These are phyloP conservation scores for Rhizopus microsporus DNA, from an alignment of 371 early-diverging fungal genomes.

Conservation along the genomic window DNA sequence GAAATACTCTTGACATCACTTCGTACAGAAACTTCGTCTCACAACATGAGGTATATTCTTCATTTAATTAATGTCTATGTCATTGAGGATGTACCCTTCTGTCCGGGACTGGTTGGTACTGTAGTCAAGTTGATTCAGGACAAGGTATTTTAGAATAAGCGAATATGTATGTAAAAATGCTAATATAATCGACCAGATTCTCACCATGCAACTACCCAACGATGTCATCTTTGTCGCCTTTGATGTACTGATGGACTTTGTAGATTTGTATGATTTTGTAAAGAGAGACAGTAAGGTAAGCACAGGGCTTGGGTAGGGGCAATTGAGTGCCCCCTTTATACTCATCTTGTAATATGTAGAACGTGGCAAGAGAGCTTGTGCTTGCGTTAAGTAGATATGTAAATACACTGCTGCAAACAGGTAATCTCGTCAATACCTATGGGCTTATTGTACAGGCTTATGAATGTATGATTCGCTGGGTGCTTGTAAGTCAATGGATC, in stretches of 20 bases:
- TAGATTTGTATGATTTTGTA: constrained; percentile 66
- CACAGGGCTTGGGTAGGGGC: too few species aligned
- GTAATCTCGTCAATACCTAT: constrained; percentile 49
- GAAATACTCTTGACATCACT: constrained; percentile 70
- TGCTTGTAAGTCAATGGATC: constrained; percentile 75
- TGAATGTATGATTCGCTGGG: constrained; percentile 78
- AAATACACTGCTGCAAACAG: constrained; percentile 55
- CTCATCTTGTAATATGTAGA: constrained; percentile 31
- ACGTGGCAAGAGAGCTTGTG: constrained; percentile 70
- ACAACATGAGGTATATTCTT: constrained; percentile 69
- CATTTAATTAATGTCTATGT: constrained; percentile 76
- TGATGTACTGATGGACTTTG: constrained; percentile 69
- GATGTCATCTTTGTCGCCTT: constrained; percentile 74
- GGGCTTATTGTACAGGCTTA: constrained; percentile 71
- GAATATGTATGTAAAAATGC: background rate
- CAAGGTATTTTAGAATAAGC: constrained; percentile 50
- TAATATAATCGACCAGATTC: constrained; percentile 33
- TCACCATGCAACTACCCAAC: constrained; percentile 63
- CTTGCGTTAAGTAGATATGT: constrained; percentile 72
- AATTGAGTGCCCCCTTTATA: background rate
- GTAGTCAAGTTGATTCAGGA: constrained; percentile 76
- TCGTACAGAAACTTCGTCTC: constrained; percentile 65
- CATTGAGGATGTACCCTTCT: constrained; percentile 75
- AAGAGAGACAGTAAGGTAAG: constrained; percentile 71
- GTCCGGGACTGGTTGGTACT: constrained; percentile 71